Percentiles rank a stretch among this genome's conserved stretches.
Evolutionary conservation across 257 asterid genomes (phyloP).

Genomic region (Solanum appendiculatum): DNA sequence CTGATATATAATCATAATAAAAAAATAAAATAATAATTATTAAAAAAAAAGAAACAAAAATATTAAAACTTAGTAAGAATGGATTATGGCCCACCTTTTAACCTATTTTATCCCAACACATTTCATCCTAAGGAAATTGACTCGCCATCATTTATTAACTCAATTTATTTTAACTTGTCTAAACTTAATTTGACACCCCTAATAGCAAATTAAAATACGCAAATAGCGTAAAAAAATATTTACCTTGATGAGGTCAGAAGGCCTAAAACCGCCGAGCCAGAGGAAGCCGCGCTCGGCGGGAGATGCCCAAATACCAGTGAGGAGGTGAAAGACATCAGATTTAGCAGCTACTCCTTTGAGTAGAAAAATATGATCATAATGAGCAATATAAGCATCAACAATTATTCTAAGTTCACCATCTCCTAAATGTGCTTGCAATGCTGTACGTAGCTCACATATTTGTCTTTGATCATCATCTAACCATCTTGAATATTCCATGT

Average conservation of each 20-base stretch:
- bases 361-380: conserved; percentile 65
- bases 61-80: background rate
- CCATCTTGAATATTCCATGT: conserved; percentile 95
- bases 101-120: background rate
- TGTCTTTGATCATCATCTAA: conserved; percentile 79
- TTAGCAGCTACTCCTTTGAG: conserved; percentile 76
- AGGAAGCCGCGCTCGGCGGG: conserved; percentile 88
- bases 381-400: conserved; percentile 63
- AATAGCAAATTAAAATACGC: background rate
- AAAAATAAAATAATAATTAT: background rate
- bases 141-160: no score
- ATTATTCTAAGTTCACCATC: conserved; percentile 66
- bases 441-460: conserved; percentile 70
- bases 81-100: background rate
- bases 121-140: no score
- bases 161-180: no score
- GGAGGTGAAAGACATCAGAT: conserved; percentile 78
- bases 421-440: conserved; percentile 63
- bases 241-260: conserved; percentile 85
- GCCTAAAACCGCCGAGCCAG: conserved; percentile 94
- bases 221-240: background rate
- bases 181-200: background rate
- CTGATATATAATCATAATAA: background rate
- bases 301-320: conserved; percentile 85
- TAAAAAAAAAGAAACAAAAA: background rate